Evolutionary conservation across 768 basidiomycete genomes (phyloP).

Genomic region (Scleroderma bovista): DNA sequence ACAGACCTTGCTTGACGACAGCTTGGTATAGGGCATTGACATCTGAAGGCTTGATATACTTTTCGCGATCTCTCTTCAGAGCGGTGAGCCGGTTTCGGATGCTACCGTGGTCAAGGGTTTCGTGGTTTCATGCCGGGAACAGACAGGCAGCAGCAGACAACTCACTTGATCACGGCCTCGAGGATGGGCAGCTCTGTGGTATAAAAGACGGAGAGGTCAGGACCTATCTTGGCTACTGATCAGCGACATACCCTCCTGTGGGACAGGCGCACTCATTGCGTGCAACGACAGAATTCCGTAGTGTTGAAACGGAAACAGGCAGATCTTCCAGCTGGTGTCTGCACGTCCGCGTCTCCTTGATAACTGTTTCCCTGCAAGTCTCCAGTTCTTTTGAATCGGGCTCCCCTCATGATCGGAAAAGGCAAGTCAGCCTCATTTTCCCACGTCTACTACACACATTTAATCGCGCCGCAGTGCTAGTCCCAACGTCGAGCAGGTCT

Average conservation of each 20-base stretch:
- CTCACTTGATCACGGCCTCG: conserved; percentile 86
- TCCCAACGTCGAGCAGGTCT: conserved; percentile 12
- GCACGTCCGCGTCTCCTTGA: too few species aligned
- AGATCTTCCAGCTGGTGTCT: too few species aligned
- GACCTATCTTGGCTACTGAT: conserved; percentile 10
- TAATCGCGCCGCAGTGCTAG: conserved; percentile 11
- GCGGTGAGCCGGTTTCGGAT: conserved; percentile 94
- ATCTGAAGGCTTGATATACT: conserved; percentile 90
- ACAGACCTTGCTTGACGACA: conserved; percentile 85
- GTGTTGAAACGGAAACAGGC: background rate
- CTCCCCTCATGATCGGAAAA: conserved; percentile 28
- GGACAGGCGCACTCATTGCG: conserved; percentile 62
- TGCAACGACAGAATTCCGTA: background rate
- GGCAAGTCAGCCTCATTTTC: conserved; percentile 24
- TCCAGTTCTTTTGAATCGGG: background rate
- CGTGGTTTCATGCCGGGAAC: conserved; percentile 12
- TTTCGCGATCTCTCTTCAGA: conserved; percentile 87
- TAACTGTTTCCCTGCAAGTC: background rate
- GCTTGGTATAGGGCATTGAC: conserved; percentile 90
- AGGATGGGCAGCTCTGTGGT: conserved; percentile 83
- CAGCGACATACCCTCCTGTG: conserved; percentile 64
- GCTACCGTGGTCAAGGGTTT: conserved; percentile 38
- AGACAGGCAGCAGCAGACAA: conserved; percentile 16
- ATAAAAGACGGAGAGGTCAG: conserved; percentile 20
- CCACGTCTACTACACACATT: conserved; percentile 26